A percentile compares a stretch with the other conserved stretches of the same genome.
Evolutionary conservation across 1,284 basidiomycete genomes (phyloP).

Genomic region (Apiotrichum montevideense): DNA sequence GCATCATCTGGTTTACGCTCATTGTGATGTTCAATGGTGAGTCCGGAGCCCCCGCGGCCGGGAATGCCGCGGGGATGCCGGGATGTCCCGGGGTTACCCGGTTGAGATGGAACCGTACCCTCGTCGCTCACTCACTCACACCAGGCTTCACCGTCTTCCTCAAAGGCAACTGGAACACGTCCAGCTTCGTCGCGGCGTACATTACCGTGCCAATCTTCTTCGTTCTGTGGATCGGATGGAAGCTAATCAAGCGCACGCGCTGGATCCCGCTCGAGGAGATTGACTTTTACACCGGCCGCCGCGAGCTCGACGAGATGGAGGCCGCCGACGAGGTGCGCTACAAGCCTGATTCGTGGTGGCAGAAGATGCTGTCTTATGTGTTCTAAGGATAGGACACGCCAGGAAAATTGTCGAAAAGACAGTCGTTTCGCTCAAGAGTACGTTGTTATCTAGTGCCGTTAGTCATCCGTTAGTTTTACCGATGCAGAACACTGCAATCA

Average conservation of each 20-base stretch:
- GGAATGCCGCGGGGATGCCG: no score
- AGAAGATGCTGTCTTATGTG: constrained; percentile 23
- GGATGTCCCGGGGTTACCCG: no score
- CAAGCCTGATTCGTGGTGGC: constrained; percentile 19
- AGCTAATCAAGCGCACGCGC: constrained; percentile 54
- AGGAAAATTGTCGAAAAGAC: no score
- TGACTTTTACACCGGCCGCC: constrained; percentile 60
- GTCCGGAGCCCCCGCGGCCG: neutral
- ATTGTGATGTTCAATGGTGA: constrained; percentile 29
- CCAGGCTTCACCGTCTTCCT: constrained; percentile 54
- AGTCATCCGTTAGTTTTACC: no score
- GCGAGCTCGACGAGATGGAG: constrained; percentile 58
- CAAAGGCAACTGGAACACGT: constrained; percentile 52
- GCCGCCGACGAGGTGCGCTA: constrained; percentile 28
- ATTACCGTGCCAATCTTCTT: constrained; percentile 36
- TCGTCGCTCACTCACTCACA: no score
- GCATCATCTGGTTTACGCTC: constrained; percentile 34
- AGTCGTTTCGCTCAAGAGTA: no score
- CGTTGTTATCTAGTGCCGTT: no score
- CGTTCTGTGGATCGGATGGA: constrained; percentile 56
- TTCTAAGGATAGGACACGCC: constrained; percentile 19
- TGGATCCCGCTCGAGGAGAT: constrained; percentile 55
- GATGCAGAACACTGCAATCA: no score
- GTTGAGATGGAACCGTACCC: constrained; percentile 22
- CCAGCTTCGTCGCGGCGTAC: constrained; percentile 46